These are phyloP conservation scores for Penicillium brasilianum DNA, from an alignment of 2,329 filamentous ascomycete genomes.

Conservation along the genomic window DNA sequence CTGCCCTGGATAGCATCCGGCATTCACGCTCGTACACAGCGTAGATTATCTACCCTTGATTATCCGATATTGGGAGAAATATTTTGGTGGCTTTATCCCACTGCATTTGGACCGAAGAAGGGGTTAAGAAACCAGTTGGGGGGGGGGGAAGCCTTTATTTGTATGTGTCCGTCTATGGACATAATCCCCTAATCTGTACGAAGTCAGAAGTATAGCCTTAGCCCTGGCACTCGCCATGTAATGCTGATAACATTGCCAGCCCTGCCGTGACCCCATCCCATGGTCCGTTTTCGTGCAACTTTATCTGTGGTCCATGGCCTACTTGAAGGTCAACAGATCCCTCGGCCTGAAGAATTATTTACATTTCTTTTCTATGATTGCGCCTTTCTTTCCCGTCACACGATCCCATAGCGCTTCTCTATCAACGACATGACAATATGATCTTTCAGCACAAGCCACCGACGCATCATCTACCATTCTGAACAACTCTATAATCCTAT, in stretches of 20 bases:
- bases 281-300: slow-evolving; percentile 37
- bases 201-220: slow-evolving; percentile 3
- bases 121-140: slow-evolving; percentile 16
- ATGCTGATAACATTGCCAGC: slow-evolving; percentile 39
- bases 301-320: slow-evolving; percentile 23
- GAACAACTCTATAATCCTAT: background rate
- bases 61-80: background rate
- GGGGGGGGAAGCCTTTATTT: background rate
- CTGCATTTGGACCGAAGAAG: slow-evolving; percentile 31
- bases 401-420: slow-evolving; percentile 28
- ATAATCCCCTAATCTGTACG: background rate
- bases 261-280: slow-evolving; percentile 38
- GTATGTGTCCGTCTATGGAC: background rate
- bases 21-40: slow-evolving; percentile 8
- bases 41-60: slow-evolving; percentile 1
- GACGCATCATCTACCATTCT: slow-evolving; percentile 24
- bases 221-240: slow-evolving; percentile 35
- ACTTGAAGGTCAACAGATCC: slow-evolving; percentile 40
- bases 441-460: slow-evolving; percentile 28
- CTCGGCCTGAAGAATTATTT: too few relatives aligned
- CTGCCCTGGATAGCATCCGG: slow-evolving; percentile 22
- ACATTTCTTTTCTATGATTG: slow-evolving; percentile 11
- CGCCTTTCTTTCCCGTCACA: slow-evolving; percentile 31
- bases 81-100: slow-evolving; percentile 6
- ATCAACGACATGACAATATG: slow-evolving; percentile 28